Evolutionary conservation across 2,329 filamentous ascomycete species (phyloP), one percentile per base, ranked within the genome.

Genomic region (Aspergillus melleus): DNA sequence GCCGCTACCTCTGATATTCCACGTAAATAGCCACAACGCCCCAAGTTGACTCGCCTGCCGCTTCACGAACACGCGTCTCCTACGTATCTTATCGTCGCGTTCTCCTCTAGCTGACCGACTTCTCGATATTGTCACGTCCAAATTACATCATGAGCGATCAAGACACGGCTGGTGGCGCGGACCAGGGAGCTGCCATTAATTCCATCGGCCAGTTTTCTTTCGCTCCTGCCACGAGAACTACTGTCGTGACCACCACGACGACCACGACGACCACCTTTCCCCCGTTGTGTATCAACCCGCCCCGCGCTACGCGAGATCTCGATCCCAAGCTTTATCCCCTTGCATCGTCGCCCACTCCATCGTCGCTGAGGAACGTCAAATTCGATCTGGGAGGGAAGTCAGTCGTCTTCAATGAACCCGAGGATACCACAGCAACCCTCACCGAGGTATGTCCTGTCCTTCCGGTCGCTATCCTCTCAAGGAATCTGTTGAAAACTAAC

Each of bases 321-420:
- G 92, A 98, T 75, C 83, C 89, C 14, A 96, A 96, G 74, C 87
- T 95, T 68, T 99, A 96, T 74, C 95, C 95, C 44, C 82, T 99
- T 30, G 94, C 94, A 42, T 84, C 86, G 63, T 88, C 90, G 53
- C 89, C 91, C 1, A 96, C 93, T 1, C 95, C 95, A 2, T 85
- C 87, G 16, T 88, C 90, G 54, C 80, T 99, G 61, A 86, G 87
- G 63, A 88, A 87, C 58, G 90, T 98, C 72, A 88, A 85, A 46
- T 93, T 96, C 68, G 86, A 89, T 54, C 79, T 90, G 39, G 85
- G 86, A 52, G 85, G 86, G 49, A 80, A 81, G 59, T 79, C 85
- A 8, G 83, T 86, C n/a, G 78, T 83, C 39, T 89, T 89, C 62
- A 80, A 83, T 58, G 88, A 90, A 72, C 81, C 85, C 3, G 85